These are phyloP conservation scores for Cyclostephanos tholiformis DNA, from an alignment of 108 stramenopile species.

Conservation along the genomic window DNA sequence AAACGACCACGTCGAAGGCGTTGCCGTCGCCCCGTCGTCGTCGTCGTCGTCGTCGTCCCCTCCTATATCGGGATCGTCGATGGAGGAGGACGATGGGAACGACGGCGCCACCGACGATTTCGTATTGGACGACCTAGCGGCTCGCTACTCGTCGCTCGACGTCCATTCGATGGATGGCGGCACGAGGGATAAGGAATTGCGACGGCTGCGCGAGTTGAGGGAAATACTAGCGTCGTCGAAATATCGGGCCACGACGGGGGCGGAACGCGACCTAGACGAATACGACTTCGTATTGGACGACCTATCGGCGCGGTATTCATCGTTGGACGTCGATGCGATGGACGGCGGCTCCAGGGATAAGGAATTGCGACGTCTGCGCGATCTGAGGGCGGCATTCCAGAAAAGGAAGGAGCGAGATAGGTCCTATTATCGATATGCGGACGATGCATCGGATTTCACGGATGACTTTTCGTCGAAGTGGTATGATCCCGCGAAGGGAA, in stretches of 20 bases:
- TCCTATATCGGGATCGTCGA: not conserved
- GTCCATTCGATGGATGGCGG: not conserved
- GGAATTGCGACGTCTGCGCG: not conserved
- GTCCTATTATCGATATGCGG: not conserved
- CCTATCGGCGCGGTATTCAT: slow-evolving; percentile 1
- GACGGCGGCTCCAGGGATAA: not conserved
- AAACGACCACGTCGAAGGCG: not conserved
- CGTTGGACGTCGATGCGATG: slow-evolving; percentile 1
- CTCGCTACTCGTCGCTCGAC: not conserved
- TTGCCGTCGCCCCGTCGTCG: no score
- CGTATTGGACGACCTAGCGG: not conserved
- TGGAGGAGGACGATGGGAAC: not conserved
- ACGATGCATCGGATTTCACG: not conserved
- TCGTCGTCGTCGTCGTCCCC: no score
- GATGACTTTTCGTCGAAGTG: not conserved
- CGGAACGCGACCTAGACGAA: not conserved
- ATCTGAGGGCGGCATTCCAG: slow-evolving; percentile 4
- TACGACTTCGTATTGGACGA: slow-evolving; percentile 5
- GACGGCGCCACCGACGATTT: not conserved
- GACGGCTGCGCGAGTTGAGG: slow-evolving; percentile 1
- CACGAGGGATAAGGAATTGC: not conserved
- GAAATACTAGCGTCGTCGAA: not conserved
- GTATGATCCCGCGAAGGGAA: not conserved
- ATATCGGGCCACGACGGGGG: not conserved
- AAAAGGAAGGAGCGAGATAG: not conserved